These are phyloP conservation scores for Metschnikowia colocasiae DNA, from an alignment of 805 yeast genomes.

Conservation along the genomic window DNA sequence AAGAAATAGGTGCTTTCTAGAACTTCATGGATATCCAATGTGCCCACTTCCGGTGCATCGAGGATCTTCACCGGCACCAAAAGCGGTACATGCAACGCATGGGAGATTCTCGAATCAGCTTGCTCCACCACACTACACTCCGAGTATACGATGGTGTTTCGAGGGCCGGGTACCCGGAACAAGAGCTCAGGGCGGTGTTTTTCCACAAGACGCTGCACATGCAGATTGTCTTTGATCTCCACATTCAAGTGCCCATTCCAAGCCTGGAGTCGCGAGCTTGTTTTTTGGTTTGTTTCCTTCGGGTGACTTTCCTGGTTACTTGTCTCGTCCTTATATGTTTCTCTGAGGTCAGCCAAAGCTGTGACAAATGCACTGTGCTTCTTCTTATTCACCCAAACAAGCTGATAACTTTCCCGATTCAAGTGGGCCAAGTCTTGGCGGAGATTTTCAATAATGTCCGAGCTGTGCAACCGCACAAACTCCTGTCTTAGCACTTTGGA, in stretches of 20 bases:
- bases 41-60: conserved; percentile 30
- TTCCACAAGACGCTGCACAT: conserved; percentile 17
- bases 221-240: conserved; percentile 10
- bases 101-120: neutral
- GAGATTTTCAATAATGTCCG: conserved; percentile 24
- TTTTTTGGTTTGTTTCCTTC: too few relatives aligned
- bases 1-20: conserved; percentile 35
- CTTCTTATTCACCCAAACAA: conserved; percentile 28
- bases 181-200: conserved; percentile 24
- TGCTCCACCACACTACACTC: neutral
- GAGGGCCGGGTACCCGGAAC: conserved; percentile 9
- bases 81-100: conserved; percentile 22
- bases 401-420: conserved; percentile 25
- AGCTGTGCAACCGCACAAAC: conserved; percentile 33
- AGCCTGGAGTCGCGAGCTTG: neutral
- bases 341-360: conserved; percentile 9
- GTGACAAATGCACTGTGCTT: conserved; percentile 10
- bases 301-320: too few relatives aligned
- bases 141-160: conserved; percentile 7
- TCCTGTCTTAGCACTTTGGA: conserved; percentile 28
- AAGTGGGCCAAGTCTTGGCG: conserved; percentile 25
- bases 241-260: conserved; percentile 8
- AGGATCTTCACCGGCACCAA: conserved; percentile 30
- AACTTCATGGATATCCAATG: conserved; percentile 30
- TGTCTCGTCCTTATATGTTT: neutral